A percentile compares a stretch with the other conserved stretches of the same genome.
Evolutionary conservation across 371 early-diverging fungal species (phyloP).

Genomic region (Mucor circinelloides): DNA sequence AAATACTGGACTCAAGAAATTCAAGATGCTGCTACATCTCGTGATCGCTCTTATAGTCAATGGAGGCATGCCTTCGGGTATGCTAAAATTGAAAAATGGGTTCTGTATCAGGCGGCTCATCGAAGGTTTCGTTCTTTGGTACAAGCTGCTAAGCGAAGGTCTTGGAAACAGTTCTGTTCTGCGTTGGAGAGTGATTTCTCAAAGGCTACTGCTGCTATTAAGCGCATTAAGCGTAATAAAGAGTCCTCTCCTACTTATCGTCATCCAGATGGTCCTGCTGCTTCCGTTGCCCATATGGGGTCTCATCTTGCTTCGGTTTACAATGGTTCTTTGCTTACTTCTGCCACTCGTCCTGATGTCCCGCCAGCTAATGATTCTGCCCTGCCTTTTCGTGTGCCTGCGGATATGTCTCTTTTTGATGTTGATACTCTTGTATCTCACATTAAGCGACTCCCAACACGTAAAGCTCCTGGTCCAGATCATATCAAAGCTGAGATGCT

Average conservation of each 20-base stretch:
- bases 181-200: constrained; percentile 1
- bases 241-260: constrained; percentile 1
- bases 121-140: background rate
- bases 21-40: background rate
- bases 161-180: constrained; percentile 9
- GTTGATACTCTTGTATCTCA: too few species aligned
- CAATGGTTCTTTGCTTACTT: constrained; percentile 1
- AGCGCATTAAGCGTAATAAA: background rate
- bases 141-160: background rate
- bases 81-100: constrained; percentile 13
- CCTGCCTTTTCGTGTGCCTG: too few species aligned
- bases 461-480: constrained; percentile 28
- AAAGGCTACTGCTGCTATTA: background rate
- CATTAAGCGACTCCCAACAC: background rate
- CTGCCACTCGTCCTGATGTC: background rate
- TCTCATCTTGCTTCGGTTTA: constrained; percentile 14
- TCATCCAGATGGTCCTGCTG: constrained; percentile 19
- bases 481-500: constrained; percentile 33
- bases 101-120: background rate
- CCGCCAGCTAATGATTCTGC: too few species aligned
- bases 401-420: too few species aligned
- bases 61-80: constrained; percentile 8
- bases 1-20: too few species aligned
- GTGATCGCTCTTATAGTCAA: constrained; percentile 5
- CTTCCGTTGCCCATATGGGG: constrained; percentile 10